phyloP scores from a whole-genome alignment of 441 rosid genomes.

The Lepidium campestre region DNA sequence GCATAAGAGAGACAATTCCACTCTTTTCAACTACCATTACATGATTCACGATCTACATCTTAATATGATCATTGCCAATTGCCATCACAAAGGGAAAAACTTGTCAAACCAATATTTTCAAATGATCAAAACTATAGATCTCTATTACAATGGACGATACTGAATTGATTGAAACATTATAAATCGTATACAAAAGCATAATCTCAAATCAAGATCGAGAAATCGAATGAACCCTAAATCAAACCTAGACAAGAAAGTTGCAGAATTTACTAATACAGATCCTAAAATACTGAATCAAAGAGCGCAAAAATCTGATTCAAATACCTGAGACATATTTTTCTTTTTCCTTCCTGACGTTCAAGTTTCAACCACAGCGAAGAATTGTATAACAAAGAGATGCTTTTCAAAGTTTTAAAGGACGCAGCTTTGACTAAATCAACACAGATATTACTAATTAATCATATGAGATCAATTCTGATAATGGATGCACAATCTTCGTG shows the following conservation, averaged over 20 bases:
- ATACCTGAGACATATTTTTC: constrained; percentile 21
- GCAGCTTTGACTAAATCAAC: constrained; percentile 10
- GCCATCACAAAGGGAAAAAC: background rate
- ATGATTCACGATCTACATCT: background rate
- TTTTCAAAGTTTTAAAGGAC: background rate
- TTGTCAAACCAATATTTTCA: background rate
- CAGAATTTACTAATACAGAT: background rate
- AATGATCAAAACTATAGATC: background rate
- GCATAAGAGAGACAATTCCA: background rate
- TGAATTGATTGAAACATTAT: background rate
- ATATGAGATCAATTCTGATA: background rate
- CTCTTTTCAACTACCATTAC: background rate
- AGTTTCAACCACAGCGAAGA: background rate
- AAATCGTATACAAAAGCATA: background rate
- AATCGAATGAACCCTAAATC: constrained; percentile 2
- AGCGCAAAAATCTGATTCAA: background rate
- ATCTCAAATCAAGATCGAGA: background rate
- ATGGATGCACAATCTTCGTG: background rate
- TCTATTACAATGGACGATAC: background rate
- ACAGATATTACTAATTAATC: background rate
- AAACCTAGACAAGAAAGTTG: background rate
- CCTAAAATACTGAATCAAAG: background rate
- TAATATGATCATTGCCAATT: background rate
- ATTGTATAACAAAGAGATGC: background rate
- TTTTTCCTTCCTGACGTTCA: background rate